Base-by-base conservation (phyloP, 495 filamentous ascomycete genomes). In the Bombardia bombarda region DNA sequence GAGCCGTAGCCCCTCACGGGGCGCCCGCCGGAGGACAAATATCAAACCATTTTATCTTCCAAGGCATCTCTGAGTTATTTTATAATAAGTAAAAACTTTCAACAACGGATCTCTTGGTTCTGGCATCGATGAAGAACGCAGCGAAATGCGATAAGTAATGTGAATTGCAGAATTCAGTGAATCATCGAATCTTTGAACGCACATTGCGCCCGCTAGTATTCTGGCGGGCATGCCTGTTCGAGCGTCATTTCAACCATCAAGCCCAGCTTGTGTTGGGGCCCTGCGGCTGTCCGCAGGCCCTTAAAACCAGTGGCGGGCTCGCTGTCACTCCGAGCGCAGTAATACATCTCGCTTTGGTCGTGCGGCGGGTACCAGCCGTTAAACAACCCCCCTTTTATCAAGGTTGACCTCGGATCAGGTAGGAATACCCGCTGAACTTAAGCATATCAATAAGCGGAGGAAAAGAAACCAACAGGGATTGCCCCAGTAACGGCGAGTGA, bases 391-490 rank as follows among this genome's bases (percentile, higher is more conserved):
- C 39, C 26, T 28, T 28, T 49, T 57, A 51, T 49, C 37, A 52
- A 54, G 59, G 59, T 77, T 77, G 73, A 80, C 74, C 72, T 79
- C 72, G 66, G 70, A 79, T 81, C 73, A 79, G 73, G 72, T 75
- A 77, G 73, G 73, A 70, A 73, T 79, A 81, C 76, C 72, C 71
- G 70, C 75, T 80, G 70, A 80, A 80, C 74, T 80, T 82, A 80
- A 80, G 76, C 73, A 81, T 81, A 81, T 81, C 73, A 81, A 80
- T 81, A 80, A 81, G 74, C 72, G 70, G 71, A 79, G 72, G 73
- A 79, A 79, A 80, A 81, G 74, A 81, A 81, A 80, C 77, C 73
- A 80, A 80, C 72, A 75, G 71, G 71, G 71, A 79, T 81, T 80
- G 69, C 74, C 73, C 67, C 59, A 80, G 26, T 28, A 28, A 28